Base-by-base conservation (phyloP, 75 land plant genomes). In the Pinus taeda region DNA sequence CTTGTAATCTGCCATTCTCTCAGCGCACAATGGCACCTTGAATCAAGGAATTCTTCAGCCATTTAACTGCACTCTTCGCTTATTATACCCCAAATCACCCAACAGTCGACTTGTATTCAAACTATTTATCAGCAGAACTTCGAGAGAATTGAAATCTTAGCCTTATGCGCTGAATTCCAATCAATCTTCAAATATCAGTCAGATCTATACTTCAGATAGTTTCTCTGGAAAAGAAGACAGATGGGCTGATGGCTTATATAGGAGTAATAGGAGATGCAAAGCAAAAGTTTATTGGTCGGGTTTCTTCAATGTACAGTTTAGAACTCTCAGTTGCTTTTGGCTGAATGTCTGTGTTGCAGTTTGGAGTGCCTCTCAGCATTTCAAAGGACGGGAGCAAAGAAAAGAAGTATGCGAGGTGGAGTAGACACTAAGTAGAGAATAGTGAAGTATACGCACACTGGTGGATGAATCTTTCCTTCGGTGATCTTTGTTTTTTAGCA, bases 91-190 rank as follows among this genome's bases (percentile, higher is more conserved):
- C 71, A n/a, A 39, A 36, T 24, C 55, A 42, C 74, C 74, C 74
- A n/a, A 59, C 33, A 39, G 42, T 12, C 62, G 59, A 78, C 59
- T 39, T 78, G 75, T 55, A 78, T 78, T 62, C 71, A 78, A 74
- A 21, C 42, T n/a, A 15, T 15, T 30, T 57, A 33, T 64, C 4
- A 64, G 4, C 37, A 15, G 37, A 29, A 36, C 17, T 30, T 33
- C 13, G 5, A 17, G 15, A 11, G 15, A 4, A 29, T 39, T 37
- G 45, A 67, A 9, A 37, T 15, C 71, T 36, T 36, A 37, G 37
- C 5, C 6, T 6, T 17, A 6, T 30, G 18, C 45, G n/a, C 37
- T 37, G 45, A 67, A 17, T 37, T 67, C n/a, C 6, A 20, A 6
- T 39, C 22, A 24, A 4, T 39, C 6, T 39, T 67, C 20, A 15